Evolutionary conservation across 352 stramenopile species (phyloP).

Genomic region (Phytophthora sp.): DNA sequence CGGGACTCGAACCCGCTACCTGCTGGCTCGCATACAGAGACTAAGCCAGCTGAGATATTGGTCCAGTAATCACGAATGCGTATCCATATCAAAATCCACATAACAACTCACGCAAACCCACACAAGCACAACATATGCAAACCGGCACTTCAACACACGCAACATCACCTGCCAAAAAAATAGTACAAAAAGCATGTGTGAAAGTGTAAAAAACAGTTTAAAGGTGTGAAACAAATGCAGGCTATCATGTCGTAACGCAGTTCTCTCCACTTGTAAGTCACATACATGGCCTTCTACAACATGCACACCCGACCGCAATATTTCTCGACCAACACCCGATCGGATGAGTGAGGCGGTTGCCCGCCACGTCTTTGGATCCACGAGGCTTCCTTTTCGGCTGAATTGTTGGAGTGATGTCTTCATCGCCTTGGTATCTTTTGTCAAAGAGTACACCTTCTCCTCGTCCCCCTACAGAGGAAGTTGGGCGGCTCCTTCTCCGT

Average conservation of each 20-base stretch:
- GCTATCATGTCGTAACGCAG: background rate
- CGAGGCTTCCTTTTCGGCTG: background rate
- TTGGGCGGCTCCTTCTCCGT: background rate
- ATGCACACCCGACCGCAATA: background rate
- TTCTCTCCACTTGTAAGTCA: background rate
- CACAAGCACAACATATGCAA: no score
- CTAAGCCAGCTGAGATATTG: no score
- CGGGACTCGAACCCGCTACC: no score
- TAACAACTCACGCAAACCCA: no score
- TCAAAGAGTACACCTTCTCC: background rate
- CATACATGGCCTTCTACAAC: background rate
- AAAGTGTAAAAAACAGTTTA: no score
- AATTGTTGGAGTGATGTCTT: background rate
- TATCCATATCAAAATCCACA: no score
- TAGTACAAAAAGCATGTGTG: no score
- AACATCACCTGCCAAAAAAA: no score
- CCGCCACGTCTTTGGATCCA: no score
- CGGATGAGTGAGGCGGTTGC: background rate
- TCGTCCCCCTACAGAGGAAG: background rate
- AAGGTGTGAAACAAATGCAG: background rate
- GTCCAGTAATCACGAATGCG: no score
- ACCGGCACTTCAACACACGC: no score
- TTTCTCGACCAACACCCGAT: background rate
- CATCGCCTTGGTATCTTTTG: background rate
- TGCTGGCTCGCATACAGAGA: no score